Conservation (phyloP, 306 rosid genomes). For the Vigna reflexopilosa region DNA sequence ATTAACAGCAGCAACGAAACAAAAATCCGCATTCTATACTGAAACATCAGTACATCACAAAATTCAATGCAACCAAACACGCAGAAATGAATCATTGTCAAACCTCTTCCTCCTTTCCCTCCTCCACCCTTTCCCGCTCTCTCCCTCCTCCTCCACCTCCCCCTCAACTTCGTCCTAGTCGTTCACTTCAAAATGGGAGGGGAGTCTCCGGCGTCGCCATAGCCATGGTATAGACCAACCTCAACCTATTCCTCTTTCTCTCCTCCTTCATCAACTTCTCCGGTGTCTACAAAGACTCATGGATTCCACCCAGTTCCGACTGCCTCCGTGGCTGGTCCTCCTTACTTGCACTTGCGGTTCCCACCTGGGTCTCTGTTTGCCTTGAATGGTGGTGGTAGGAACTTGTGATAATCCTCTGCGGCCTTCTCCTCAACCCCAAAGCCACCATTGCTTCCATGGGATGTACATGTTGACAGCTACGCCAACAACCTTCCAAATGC, state of each 20-base stretch:
- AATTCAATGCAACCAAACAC: too few relatives aligned
- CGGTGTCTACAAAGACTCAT: slow-evolving; percentile 74
- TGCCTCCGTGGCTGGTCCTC: slow-evolving; percentile 83
- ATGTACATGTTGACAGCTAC: too few relatives aligned
- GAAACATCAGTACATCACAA: too few relatives aligned
- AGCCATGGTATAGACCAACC: slow-evolving; percentile 84
- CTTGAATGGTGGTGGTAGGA: slow-evolving; percentile 99
- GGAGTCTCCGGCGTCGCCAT: slow-evolving; percentile 85
- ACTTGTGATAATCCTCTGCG: slow-evolving; percentile 86
- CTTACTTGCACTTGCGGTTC: slow-evolving; percentile 71
- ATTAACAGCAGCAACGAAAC: slow-evolving; percentile 24
- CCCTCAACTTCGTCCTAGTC: slow-evolving; percentile 75
- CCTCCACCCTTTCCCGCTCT: slow-evolving; percentile 85
- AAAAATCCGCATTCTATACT: slow-evolving; percentile 23
- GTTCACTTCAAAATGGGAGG: slow-evolving; percentile 76
- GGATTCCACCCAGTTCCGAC: slow-evolving; percentile 80
- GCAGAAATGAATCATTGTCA: neutral
- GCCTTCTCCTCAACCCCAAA: slow-evolving; percentile 75
- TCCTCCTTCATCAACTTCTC: slow-evolving; percentile 71
- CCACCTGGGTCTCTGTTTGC: slow-evolving; percentile 92
- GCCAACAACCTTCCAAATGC: too few relatives aligned
- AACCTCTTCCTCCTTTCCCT: slow-evolving; percentile 79
- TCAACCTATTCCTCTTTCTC: slow-evolving; percentile 71
- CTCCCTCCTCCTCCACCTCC: slow-evolving; percentile 82
- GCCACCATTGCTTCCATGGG: slow-evolving; percentile 95